Evolutionary conservation across 441 rosid genomes (phyloP).

Genomic region (Populus tomentosa): DNA sequence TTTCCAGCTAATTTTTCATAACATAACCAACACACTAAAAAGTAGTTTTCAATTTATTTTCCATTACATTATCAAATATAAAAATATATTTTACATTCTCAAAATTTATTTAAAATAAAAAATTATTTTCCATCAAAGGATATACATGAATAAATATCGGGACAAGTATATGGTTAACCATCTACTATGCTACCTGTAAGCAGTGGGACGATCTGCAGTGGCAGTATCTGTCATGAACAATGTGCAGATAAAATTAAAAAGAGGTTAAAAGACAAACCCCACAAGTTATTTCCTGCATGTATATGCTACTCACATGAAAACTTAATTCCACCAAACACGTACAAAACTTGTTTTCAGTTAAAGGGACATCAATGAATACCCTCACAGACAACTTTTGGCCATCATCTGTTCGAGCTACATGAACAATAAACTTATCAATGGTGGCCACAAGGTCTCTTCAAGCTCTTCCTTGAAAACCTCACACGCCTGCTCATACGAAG

Average conservation of each 20-base stretch:
- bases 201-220: slow-evolving; percentile 84
- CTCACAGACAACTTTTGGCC: slow-evolving; percentile 91
- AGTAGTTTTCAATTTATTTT: too few species aligned
- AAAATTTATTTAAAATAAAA: too few species aligned
- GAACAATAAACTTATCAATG: slow-evolving; percentile 38
- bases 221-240: slow-evolving; percentile 89
- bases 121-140: too few species aligned
- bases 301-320: not conserved
- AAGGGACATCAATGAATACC: slow-evolving; percentile 39
- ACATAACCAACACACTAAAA: too few species aligned
- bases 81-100: too few species aligned
- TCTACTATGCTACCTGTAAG: slow-evolving; percentile 59
- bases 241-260: slow-evolving; percentile 46
- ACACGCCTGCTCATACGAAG: slow-evolving; percentile 91
- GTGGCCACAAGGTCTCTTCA: slow-evolving; percentile 32
- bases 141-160: not conserved
- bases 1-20: too few species aligned
- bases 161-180: not conserved
- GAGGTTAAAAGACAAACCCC: slow-evolving; percentile 15
- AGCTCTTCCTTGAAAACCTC: slow-evolving; percentile 89
- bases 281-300: not conserved
- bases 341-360: slow-evolving; percentile 15
- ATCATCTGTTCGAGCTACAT: slow-evolving; percentile 66
- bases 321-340: slow-evolving; percentile 6
- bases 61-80: too few species aligned